Base-by-base conservation (phyloP, 2,329 filamentous ascomycete genomes). In the Curvularia verruculosa region DNA sequence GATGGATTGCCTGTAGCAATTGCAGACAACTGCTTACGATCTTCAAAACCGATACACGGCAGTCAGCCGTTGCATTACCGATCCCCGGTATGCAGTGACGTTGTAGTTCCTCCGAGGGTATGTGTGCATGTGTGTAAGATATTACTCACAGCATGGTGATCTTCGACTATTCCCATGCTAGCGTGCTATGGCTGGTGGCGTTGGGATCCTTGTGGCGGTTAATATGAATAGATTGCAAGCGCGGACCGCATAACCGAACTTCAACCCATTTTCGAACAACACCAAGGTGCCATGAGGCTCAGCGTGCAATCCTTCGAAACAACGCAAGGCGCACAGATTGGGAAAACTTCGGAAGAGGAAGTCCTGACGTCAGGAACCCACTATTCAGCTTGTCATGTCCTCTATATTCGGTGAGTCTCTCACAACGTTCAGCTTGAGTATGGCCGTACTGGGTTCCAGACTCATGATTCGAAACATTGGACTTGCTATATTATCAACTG, bases 181-280 rank as follows among this genome's bases (percentile, higher is more conserved):
- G 46, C 31, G 36, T 24, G 41, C 29, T 43, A 52, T 37, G 36
- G 24, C 56, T 43, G 36, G 43, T 61, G 46, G 56, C 49, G 52
- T 54, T 19, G 40, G 31, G 5, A 18, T 21, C n/a, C 40, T 29
- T 49, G 39, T 21, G n/a, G 39, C 49, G 53, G 47, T 39, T 57
- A 60, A 62, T 60, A 31, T 45, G 36, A 45, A 58, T 55, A 60
- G 44, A 62, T 61, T 62, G 54, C 46, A 43, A 24, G 52, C 54
- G 54, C 60, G 60, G 60, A 48, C 60, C 60, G 57, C 34, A 4
- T 19, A 54, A 50, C 56, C 60, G 60, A 61, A 52, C 37, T 46
- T 52, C 36, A 44, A 57, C 41, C 49, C 43, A 46, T 19, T n/a
- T 54, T 19, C 13, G 18, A 19, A 40, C 39, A 34, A 28, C 40